These are phyloP conservation scores for Globisporangium nagaii DNA, from an alignment of 352 stramenopile species.

Conservation along the genomic window DNA sequence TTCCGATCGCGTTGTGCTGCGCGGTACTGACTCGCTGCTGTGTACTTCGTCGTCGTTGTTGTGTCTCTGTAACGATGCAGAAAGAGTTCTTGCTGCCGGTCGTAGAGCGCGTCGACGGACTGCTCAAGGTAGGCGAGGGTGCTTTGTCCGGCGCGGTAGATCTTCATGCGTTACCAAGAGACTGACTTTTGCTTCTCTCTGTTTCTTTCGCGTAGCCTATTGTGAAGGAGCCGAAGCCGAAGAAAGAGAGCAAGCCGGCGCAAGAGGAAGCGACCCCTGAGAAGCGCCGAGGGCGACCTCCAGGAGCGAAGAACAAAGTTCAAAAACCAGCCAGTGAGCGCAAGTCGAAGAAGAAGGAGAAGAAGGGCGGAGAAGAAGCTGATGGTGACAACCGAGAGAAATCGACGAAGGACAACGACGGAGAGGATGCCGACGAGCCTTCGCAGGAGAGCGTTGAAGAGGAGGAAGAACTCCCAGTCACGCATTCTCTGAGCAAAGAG, in stretches of 20 bases:
- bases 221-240: slow-evolving; percentile 11
- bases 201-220: background rate
- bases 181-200: background rate
- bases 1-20: background rate
- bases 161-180: background rate
- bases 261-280: slow-evolving; percentile 15
- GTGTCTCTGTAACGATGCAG: slow-evolving; percentile 16
- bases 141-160: no score
- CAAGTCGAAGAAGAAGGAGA: slow-evolving; percentile 26
- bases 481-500: slow-evolving; percentile 52
- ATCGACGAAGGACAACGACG: slow-evolving; percentile 2
- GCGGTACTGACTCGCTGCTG: background rate
- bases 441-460: slow-evolving; percentile 18
- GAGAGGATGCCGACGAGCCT: slow-evolving; percentile 8
- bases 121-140: slow-evolving; percentile 31
- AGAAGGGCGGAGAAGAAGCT: background rate
- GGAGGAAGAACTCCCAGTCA: slow-evolving; percentile 33
- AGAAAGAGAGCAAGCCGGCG: slow-evolving; percentile 14
- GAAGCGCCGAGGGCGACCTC: slow-evolving; percentile 44
- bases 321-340: background rate
- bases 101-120: slow-evolving; percentile 44
- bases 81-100: slow-evolving; percentile 55
- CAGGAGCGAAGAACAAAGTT: slow-evolving; percentile 32
- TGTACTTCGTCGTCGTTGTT: slow-evolving; percentile 6
- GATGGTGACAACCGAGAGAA: slow-evolving; percentile 9